These are phyloP conservation scores for Cryptosporidium bovis DNA, from an alignment of 169 alveolate genomes.

Conservation along the genomic window DNA sequence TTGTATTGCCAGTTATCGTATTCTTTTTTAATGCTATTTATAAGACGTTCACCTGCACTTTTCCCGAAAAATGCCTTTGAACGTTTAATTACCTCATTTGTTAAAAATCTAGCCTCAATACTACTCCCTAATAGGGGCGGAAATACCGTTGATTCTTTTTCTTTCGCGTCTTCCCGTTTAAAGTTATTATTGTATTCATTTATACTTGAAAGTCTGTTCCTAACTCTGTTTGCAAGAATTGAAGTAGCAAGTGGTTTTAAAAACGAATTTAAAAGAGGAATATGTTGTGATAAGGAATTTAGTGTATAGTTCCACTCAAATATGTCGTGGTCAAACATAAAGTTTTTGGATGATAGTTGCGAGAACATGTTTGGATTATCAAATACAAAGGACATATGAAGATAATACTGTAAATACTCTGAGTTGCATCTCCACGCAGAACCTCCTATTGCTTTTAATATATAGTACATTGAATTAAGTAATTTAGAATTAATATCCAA, in stretches of 20 bases:
- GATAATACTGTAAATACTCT: constrained; percentile 47
- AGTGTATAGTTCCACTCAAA: constrained; percentile 59
- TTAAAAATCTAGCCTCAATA: constrained; percentile 57
- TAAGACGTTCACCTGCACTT: constrained; percentile 29
- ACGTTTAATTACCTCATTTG: constrained; percentile 45
- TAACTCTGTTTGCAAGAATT: constrained; percentile 52
- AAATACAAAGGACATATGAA: constrained; percentile 65
- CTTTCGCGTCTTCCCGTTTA: neutral
- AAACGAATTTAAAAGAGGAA: constrained; percentile 50
- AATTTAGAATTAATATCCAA: constrained; percentile 44
- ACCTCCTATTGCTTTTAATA: constrained; percentile 35
- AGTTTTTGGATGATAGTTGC: constrained; percentile 33
- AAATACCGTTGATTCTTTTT: too few species aligned
- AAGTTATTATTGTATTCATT: neutral
- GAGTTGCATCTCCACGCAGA: constrained; percentile 46
- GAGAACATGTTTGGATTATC: constrained; percentile 50
- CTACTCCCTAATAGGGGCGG: constrained; percentile 15
- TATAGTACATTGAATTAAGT: neutral
- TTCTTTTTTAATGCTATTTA: constrained; percentile 35
- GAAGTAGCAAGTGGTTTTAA: constrained; percentile 60
- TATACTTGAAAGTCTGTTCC: constrained; percentile 7
- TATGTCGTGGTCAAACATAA: constrained; percentile 57
- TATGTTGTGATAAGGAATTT: constrained; percentile 63
- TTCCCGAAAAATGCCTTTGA: constrained; percentile 55
- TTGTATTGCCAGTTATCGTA: constrained; percentile 63